A percentile compares a stretch with the other conserved stretches of the same genome.
These are phyloP conservation scores for Furcasterigmium furcatum DNA, from an alignment of 2,329 filamentous ascomycete genomes.

Conservation along the genomic window DNA sequence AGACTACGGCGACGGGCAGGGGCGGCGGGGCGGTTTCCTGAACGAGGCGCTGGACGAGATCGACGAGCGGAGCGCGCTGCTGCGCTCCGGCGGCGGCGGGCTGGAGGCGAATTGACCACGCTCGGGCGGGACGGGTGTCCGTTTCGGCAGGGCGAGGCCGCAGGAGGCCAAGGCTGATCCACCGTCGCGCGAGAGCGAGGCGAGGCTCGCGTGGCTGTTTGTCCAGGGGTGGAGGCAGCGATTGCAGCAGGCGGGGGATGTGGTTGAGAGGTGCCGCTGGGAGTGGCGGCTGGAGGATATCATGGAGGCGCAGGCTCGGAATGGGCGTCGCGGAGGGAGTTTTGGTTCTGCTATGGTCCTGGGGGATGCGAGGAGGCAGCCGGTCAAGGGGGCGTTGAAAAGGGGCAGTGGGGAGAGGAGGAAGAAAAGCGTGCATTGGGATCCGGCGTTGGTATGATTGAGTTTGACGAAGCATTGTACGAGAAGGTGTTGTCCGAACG, in stretches of 20 bases:
- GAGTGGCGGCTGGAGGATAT: constrained; percentile 21
- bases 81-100: constrained; percentile 14
- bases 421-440: constrained; percentile 1
- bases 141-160: constrained; percentile 7
- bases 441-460: constrained; percentile 1
- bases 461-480: no score
- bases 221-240: constrained; percentile 32
- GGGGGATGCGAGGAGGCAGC: not conserved
- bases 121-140: constrained; percentile 23
- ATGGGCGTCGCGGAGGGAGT: no score
- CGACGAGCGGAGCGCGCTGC: constrained; percentile 25
- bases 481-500: no score
- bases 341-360: not conserved
- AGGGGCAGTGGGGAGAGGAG: not conserved
- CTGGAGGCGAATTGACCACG: constrained; percentile 30
- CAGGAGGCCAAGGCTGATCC: constrained; percentile 4
- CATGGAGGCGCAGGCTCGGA: not conserved
- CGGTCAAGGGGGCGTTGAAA: not conserved
- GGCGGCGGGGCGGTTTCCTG: constrained; percentile 13
- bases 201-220: constrained; percentile 31
- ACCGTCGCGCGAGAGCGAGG: not conserved
- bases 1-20: constrained; percentile 4
- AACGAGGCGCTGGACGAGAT: constrained; percentile 13
- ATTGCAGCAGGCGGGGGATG: constrained; percentile 23
- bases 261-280: constrained; percentile 28